Evolutionary conservation across 257 asterid genomes (phyloP), one percentile per base, ranked within the genome.

Genomic region (Solanum tarapatanum): DNA sequence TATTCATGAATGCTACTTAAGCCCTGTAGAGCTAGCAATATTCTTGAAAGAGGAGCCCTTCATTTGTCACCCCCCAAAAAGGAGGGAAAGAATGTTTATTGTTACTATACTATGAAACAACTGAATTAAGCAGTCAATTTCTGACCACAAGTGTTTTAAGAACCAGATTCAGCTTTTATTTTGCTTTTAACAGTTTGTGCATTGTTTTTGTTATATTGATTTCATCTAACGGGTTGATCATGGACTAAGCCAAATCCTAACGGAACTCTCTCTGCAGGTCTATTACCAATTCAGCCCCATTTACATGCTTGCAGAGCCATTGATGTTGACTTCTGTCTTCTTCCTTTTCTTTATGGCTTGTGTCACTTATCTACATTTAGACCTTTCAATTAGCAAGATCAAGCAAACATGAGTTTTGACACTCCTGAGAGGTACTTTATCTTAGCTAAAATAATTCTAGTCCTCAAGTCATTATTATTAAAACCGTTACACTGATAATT

Each of bases 221-320:
- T 12, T 39, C 30, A 24, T 11, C 14, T 39, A 24, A 13, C 2
- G 35, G 69, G 21, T 82, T 82, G 68, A 82, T 30, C 12, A 48
- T 28, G 68, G 41, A 80, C 68, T 17, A 45, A 45, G 28, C 69
- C 19, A 51, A 33, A 32, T 30, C 30, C 75, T 86, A 86, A 86
- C 10, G 26, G 7, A 48, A 21, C 35, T 77, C 17, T 79, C 89
- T 45, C 41, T 94, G 94, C 99, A 97, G 99, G 99, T 97, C 77
- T 91, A 94, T 87, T 97, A 97, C 94, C 92, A 91, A 89, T 97
- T 97, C 98, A 93, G 92, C 88, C 95, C 93, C 48, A 51, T 94
- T 86, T 97, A 91, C 89, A 97, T 97, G 99, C 98, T 97, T 41
- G 99, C 99, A 2, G 99, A 97, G 90, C 99, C 99, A 73, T 62